Base-by-base conservation (phyloP, 2,329 filamentous ascomycete genomes). In the Chlorencoelia australis region DNA sequence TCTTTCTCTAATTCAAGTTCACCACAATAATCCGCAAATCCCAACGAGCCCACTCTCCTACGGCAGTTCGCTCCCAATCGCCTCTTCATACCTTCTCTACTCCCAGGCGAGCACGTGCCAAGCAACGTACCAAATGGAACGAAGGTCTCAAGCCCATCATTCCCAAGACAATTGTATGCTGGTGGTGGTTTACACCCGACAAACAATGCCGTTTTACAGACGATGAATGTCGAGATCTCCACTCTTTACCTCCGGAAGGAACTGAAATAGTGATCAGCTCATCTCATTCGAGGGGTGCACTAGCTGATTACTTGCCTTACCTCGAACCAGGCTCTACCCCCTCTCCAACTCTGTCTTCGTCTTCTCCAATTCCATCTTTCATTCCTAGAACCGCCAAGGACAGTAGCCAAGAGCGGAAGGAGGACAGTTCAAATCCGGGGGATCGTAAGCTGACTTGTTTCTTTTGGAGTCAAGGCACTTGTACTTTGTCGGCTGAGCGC, bases 181-280 rank as follows among this genome's bases (percentile, higher is more conserved):
- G 45, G 48, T 52, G 48, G 35, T 44, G 37, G 14, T 48, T 47
- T 36, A 43, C 41, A 2, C 29, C 35, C 4, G 39, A 39, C 17
- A 44, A 43, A 27, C 33, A 26, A 3, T 54, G 51, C 20, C 48
- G 49, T n/a, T 54, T 49, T 39, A 45, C 37, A 0, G 45, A 43
- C 13, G 46, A 46, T 32, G 47, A 52, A 42, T 54, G 51, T 29
- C 42, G 47, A 2, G 41, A 53, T 26, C 37, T 53, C 3, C 49
- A 53, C 29, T 41, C 6, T 9, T 24, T 37, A 33, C 35, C 22
- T 10, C 34, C 2, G 25, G 29, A 8, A 27, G 33, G n/a, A 48
- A 52, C 24, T 21, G 49, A 4, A 45, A 42, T 19, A 39, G 34
- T n/a, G 48, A 46, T 10, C 48, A 49, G 31, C 43, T 47, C 3